These are phyloP conservation scores for Calocera cornea DNA, from an alignment of 768 basidiomycete species.

Conservation along the genomic window DNA sequence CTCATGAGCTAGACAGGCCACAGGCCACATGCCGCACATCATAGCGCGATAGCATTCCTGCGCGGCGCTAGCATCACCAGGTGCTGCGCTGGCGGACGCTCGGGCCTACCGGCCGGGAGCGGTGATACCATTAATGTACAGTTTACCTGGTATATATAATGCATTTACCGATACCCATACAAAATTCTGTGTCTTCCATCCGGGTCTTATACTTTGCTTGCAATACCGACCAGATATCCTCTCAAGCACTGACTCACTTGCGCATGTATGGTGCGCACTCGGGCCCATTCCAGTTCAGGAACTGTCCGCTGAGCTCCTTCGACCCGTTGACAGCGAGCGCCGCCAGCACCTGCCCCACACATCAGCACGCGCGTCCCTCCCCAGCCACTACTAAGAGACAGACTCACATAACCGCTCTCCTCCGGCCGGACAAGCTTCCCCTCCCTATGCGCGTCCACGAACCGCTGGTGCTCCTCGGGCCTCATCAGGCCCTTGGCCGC, in stretches of 20 bases:
- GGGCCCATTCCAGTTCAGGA: slow-evolving; percentile 57
- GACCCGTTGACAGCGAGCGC: slow-evolving; percentile 54
- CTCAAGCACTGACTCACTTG: too few relatives aligned
- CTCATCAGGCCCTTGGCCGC: slow-evolving; percentile 40
- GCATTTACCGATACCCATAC: neutral
- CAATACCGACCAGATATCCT: too few relatives aligned
- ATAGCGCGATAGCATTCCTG: too few relatives aligned
- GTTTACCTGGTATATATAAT: neutral
- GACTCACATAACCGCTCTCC: slow-evolving; percentile 44
- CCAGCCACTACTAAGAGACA: neutral
- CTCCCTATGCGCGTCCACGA: slow-evolving; percentile 42
- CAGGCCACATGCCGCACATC: neutral
- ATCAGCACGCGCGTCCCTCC: slow-evolving; percentile 2
- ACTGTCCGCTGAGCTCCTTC: slow-evolving; percentile 53
- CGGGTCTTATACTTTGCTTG: slow-evolving; percentile 9
- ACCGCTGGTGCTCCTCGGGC: slow-evolving; percentile 40
- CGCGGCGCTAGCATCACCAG: too few relatives aligned
- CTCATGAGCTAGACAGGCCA: neutral
- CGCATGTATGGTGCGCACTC: neutral
- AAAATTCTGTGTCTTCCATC: neutral
- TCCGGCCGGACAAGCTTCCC: slow-evolving; percentile 67
- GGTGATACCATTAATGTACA: neutral
- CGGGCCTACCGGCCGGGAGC: too few relatives aligned
- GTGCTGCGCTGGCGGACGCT: neutral
- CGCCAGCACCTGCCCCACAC: slow-evolving; percentile 40